Conservation (phyloP, 1,139 yeast genomes). For the Candida buenavistaensis region DNA sequence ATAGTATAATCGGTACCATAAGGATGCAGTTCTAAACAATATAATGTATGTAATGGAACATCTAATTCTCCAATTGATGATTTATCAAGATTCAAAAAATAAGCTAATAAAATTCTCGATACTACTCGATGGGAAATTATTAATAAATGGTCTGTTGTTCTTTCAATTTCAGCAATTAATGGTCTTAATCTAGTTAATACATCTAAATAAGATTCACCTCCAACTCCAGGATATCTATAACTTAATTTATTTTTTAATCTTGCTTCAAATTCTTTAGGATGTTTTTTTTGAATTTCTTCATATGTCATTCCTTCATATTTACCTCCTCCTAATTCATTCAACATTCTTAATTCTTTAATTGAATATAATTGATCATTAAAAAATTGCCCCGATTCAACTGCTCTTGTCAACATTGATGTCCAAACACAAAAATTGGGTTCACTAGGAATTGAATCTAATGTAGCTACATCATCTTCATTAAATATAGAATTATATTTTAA, state of each 20-base stretch:
- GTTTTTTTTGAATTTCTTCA: conserved; percentile 72
- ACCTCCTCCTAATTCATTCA: conserved; percentile 93
- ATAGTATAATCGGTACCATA: conserved; percentile 92
- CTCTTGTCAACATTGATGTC: conserved; percentile 83
- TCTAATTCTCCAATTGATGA: conserved; percentile 86
- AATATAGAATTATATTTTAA: conserved; percentile 37
- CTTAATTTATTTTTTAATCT: conserved; percentile 74
- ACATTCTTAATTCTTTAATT: conserved; percentile 86
- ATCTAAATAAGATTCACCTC: conserved; percentile 95
- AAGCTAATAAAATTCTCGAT: conserved; percentile 81
- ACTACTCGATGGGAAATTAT: conserved; percentile 90
- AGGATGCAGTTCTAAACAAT: conserved; percentile 88
- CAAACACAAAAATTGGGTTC: conserved; percentile 83
- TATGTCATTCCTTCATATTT: conserved; percentile 86
- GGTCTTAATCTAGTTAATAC: conserved; percentile 89
- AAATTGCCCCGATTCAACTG: conserved; percentile 73
- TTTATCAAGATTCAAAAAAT: conserved; percentile 81
- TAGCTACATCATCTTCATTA: conserved; percentile 23
- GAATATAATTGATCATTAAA: conserved; percentile 77
- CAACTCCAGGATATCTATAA: conserved; percentile 92
- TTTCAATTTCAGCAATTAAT: conserved; percentile 86
- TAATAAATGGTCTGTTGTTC: conserved; percentile 84
- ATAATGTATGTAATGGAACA: conserved; percentile 88
- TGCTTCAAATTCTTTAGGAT: conserved; percentile 84
- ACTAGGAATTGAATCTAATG: conserved; percentile 44